phyloP scores from a whole-genome alignment of 129 eudicot species.

The Sambucus nigra region DNA sequence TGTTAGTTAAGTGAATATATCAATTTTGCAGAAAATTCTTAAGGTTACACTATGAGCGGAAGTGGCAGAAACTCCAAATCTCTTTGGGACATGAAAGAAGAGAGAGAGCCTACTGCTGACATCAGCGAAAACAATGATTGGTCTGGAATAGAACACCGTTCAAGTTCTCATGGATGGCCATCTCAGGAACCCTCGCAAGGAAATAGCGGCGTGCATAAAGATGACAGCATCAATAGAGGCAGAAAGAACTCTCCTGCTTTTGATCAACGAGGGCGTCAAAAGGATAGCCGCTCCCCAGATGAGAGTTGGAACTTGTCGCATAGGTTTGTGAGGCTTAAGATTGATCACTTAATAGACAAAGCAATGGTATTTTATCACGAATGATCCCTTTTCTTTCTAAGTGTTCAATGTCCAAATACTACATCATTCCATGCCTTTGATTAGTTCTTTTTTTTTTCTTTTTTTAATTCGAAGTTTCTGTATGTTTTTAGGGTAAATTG shows the following conservation, averaged over 20 bases:
- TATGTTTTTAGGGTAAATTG: no score
- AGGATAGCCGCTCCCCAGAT: slow-evolving; percentile 25
- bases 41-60: slow-evolving; percentile 38
- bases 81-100: slow-evolving; percentile 36
- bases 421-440: no score
- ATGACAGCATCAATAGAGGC: slow-evolving; percentile 16
- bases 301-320: slow-evolving; percentile 22
- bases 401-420: no score
- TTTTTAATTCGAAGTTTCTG: no score
- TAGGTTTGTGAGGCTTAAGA: slow-evolving; percentile 31
- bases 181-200: slow-evolving; percentile 23
- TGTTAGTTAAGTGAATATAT: slow-evolving; percentile 18
- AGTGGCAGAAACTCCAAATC: slow-evolving; percentile 34
- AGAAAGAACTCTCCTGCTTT: slow-evolving; percentile 36
- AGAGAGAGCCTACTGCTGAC: slow-evolving; percentile 19
- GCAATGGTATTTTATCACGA: no score
- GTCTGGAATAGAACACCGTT: slow-evolving; percentile 20
- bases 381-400: no score
- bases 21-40: slow-evolving; percentile 16
- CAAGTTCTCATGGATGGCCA: slow-evolving; percentile 17
- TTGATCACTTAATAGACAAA: not conserved
- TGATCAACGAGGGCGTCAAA: slow-evolving; percentile 33
- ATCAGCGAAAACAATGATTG: slow-evolving; percentile 18
- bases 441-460: no score
- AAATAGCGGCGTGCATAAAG: slow-evolving; percentile 19